These are phyloP conservation scores for Botrytis pseudocinerea DNA, from an alignment of 2,329 filamentous ascomycete genomes.

Conservation along the genomic window DNA sequence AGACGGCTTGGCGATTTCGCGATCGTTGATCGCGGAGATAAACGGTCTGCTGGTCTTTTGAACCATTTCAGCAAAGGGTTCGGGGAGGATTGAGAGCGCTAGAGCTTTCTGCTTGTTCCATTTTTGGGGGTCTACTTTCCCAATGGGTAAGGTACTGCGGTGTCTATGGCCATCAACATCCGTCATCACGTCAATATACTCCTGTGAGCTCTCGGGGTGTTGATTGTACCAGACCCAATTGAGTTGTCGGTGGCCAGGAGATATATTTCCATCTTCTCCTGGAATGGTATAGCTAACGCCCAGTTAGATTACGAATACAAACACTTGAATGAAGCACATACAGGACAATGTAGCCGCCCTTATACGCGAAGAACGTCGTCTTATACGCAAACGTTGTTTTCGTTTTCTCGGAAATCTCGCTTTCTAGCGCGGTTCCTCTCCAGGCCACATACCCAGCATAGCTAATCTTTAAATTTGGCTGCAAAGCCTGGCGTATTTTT, in stretches of 20 bases:
- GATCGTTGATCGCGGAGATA: constrained; percentile 20
- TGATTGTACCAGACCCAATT: constrained; percentile 14
- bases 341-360: neutral
- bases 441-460: constrained; percentile 15
- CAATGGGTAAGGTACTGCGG: neutral
- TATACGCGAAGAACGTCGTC: neutral
- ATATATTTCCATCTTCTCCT: constrained; percentile 7
- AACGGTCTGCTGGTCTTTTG: constrained; percentile 24
- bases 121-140: neutral
- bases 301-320: neutral
- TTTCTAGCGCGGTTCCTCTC: neutral
- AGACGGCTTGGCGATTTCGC: neutral
- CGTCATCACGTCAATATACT: neutral
- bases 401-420: neutral
- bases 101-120: constrained; percentile 4
- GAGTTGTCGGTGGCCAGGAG: neutral
- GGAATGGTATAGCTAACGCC: neutral
- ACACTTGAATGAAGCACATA: neutral
- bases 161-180: constrained; percentile 1
- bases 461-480: neutral
- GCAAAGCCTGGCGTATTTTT: neutral
- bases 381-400: constrained; percentile 3
- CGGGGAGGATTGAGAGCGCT: neutral
- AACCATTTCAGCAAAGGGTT: constrained; percentile 22
- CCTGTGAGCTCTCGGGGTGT: neutral